These are phyloP conservation scores for Closterium sp. DNA, from an alignment of 139 green algal species.

Conservation along the genomic window DNA sequence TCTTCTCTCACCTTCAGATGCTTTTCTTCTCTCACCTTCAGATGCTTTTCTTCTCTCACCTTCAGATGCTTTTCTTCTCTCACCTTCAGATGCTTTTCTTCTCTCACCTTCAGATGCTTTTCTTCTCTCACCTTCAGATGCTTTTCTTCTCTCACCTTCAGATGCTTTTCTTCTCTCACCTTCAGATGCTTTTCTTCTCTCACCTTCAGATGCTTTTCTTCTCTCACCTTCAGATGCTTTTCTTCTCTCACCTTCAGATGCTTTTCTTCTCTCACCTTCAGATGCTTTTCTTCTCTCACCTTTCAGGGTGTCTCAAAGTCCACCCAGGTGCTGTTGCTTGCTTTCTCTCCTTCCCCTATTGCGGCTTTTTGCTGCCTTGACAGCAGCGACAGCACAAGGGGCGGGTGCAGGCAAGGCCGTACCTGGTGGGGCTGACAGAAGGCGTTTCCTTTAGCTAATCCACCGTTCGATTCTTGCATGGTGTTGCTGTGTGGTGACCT, in stretches of 20 bases:
- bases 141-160: not conserved
- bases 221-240: not conserved
- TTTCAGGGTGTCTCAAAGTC: too few relatives aligned
- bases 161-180: too few relatives aligned
- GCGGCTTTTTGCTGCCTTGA: not conserved
- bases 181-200: too few relatives aligned
- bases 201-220: not conserved
- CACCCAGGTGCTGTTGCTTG: not conserved
- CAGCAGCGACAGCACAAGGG: slow-evolving; percentile 13
- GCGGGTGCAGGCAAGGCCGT: slow-evolving; percentile 5
- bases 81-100: not conserved
- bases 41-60: too few relatives aligned
- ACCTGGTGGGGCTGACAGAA: slow-evolving; percentile 33
- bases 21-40: too few relatives aligned
- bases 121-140: not conserved
- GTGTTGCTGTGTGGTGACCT: too few relatives aligned
- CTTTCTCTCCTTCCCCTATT: not conserved
- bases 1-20: too few relatives aligned
- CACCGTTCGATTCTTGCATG: not conserved
- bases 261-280: too few relatives aligned
- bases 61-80: too few relatives aligned
- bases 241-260: too few relatives aligned
- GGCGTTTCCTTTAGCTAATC: slow-evolving; percentile 25
- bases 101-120: too few relatives aligned
- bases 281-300: not conserved